phyloP scores from a whole-genome alignment of 768 basidiomycete genomes.

The Psilocybe cubensis region DNA sequence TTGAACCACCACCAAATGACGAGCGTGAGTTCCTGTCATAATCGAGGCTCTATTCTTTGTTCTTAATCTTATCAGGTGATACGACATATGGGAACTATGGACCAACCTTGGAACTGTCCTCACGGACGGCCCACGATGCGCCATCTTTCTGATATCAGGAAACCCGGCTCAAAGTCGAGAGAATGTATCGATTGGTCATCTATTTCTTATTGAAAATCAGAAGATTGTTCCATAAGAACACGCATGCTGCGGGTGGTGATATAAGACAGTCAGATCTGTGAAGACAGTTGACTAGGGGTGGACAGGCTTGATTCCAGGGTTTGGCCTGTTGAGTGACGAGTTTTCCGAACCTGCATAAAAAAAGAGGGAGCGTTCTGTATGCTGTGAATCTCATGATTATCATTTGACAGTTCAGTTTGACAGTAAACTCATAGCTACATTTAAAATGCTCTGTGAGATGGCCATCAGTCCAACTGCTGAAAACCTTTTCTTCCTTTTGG shows the following conservation, averaged over 20 bases:
- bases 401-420: no score
- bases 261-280: conserved; percentile 43
- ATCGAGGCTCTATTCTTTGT: conserved; percentile 4
- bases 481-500: no score
- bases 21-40: conserved; percentile 45
- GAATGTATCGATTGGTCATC: conserved; percentile 40
- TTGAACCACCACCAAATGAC: conserved; percentile 82
- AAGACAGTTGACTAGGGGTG: conserved; percentile 64
- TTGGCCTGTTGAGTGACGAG: conserved; percentile 61
- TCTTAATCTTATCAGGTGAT: conserved; percentile 53
- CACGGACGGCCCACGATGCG: conserved; percentile 87
- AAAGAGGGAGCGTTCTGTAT: conserved; percentile 44
- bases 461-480: no score
- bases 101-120: conserved; percentile 90
- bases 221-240: conserved; percentile 1
- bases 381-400: no score
- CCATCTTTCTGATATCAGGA: conserved; percentile 61
- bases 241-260: conserved; percentile 11
- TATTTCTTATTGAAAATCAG: conserved; percentile 8
- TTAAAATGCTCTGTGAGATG: no score
- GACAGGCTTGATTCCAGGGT: conserved; percentile 62
- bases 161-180: conserved; percentile 16
- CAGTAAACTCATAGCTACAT: no score
- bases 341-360: conserved; percentile 47
- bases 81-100: conserved; percentile 82